Evolutionary conservation across 352 stramenopile species (phyloP).

Genomic region (Pythium apleroticum): DNA sequence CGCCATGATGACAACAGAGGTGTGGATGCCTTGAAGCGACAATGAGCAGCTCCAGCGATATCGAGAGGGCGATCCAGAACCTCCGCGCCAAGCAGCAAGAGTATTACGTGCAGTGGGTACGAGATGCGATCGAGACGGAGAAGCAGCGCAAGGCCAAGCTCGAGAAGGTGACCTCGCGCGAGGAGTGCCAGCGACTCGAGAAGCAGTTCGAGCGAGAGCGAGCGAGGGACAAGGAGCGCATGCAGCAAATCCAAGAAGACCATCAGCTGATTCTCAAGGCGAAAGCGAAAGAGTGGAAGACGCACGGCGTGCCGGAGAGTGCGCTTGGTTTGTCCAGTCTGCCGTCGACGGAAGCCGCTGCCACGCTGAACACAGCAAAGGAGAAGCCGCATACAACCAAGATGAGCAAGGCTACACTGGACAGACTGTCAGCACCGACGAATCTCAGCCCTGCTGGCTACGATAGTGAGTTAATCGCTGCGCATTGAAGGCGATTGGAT

Average conservation of each 20-base stretch:
- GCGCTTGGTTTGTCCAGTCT: background rate
- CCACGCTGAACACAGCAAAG: conserved; percentile 4
- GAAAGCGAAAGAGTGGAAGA: conserved; percentile 59
- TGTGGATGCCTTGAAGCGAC: background rate
- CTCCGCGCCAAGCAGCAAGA: conserved; percentile 32
- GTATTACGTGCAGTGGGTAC: conserved; percentile 59
- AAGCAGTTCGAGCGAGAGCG: conserved; percentile 55
- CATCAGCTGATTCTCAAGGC: conserved; percentile 47
- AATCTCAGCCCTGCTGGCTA: background rate
- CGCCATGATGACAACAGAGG: background rate
- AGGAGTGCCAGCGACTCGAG: conserved; percentile 49
- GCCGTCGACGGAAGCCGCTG: background rate
- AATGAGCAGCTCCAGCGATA: conserved; percentile 16
- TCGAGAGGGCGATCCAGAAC: conserved; percentile 23
- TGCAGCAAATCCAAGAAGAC: conserved; percentile 65
- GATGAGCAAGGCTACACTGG: conserved; percentile 40
- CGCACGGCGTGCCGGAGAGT: conserved; percentile 28
- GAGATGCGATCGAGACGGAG: conserved; percentile 54
- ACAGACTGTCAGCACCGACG: conserved; percentile 34
- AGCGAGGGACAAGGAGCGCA: conserved; percentile 41
- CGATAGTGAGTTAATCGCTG: background rate
- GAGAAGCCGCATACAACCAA: conserved; percentile 30
- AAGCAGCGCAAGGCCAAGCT: conserved; percentile 48
- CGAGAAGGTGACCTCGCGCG: conserved; percentile 33
- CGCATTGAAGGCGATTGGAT: background rate